Evolutionary conservation across 2,329 filamentous ascomycete species (phyloP).

Genomic region (Aspergillus uvarum): DNA sequence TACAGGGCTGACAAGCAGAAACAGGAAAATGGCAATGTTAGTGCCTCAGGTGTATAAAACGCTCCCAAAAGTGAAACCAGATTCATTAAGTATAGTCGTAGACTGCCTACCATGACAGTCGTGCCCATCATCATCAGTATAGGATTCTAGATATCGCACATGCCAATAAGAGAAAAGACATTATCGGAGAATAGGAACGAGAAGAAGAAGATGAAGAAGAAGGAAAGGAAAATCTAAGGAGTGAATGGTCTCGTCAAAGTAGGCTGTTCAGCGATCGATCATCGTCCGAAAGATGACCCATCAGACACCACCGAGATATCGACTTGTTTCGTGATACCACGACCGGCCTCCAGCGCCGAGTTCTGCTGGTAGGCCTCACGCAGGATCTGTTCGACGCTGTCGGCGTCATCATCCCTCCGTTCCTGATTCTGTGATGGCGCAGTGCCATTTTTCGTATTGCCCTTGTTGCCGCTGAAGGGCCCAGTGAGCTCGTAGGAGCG

Average conservation of each 20-base stretch:
- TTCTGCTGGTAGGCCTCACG: constrained; percentile 12
- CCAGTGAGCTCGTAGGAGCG: constrained; percentile 30
- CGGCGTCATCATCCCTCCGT: constrained; percentile 16
- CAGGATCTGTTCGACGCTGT: constrained; percentile 30
- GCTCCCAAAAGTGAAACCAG: not conserved
- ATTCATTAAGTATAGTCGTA: not conserved
- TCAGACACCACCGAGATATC: constrained; percentile 26
- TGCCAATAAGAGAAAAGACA: not conserved
- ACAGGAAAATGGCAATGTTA: not conserved
- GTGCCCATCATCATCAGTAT: not conserved
- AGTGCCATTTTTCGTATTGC: constrained; percentile 19
- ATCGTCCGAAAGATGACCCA: not conserved
- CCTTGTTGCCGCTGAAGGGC: constrained; percentile 21
- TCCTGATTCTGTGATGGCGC: constrained; percentile 17
- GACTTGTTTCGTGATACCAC: constrained; percentile 31
- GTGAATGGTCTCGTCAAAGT: not conserved
- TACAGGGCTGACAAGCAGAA: not conserved
- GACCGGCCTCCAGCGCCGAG: constrained; percentile 10
- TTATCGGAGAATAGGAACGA: not conserved
- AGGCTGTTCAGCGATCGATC: not conserved
- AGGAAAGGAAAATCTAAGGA: not conserved
- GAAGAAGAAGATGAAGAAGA: not conserved
- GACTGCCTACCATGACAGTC: not conserved
- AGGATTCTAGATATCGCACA: not conserved
- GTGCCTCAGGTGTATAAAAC: not conserved